These are phyloP conservation scores for Coemansia reversa DNA, from an alignment of 192 early-diverging fungal genomes.

Conservation along the genomic window DNA sequence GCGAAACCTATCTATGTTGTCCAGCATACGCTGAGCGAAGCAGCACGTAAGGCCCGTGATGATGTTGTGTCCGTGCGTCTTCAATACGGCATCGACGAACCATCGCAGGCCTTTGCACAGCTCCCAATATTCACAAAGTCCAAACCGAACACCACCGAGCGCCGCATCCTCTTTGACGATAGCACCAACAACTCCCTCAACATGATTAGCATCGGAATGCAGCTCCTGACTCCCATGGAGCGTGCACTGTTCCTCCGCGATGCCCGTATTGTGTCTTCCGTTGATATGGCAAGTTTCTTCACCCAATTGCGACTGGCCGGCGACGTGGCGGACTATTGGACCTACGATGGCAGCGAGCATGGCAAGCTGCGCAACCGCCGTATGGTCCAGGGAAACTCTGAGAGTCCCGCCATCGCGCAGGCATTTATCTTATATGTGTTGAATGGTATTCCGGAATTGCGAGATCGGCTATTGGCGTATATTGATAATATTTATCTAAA, in stretches of 20 bases:
- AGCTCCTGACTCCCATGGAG: conserved; percentile 13
- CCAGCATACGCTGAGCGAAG: conserved; percentile 16
- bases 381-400: conserved; percentile 27
- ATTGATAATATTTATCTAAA: conserved; percentile 46
- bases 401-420: conserved; percentile 9
- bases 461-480: conserved; percentile 14
- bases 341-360: neutral
- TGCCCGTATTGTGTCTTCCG: neutral
- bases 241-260: conserved; percentile 8
- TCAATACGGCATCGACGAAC: conserved; percentile 24
- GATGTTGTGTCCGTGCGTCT: neutral
- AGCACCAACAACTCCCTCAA: conserved; percentile 16
- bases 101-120: conserved; percentile 1
- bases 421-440: conserved; percentile 13
- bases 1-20: conserved; percentile 3
- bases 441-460: neutral
- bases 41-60: conserved; percentile 2
- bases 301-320: neutral
- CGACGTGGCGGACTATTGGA: conserved; percentile 11
- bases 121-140: conserved; percentile 14
- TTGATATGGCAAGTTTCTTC: conserved; percentile 9
- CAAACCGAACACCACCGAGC: conserved; percentile 17
- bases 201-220: conserved; percentile 24
- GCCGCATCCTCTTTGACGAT: conserved; percentile 23
- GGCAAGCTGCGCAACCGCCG: conserved; percentile 7